Conservation (phyloP, 805 yeast genomes). For the Saccharomycopsis sp. region DNA sequence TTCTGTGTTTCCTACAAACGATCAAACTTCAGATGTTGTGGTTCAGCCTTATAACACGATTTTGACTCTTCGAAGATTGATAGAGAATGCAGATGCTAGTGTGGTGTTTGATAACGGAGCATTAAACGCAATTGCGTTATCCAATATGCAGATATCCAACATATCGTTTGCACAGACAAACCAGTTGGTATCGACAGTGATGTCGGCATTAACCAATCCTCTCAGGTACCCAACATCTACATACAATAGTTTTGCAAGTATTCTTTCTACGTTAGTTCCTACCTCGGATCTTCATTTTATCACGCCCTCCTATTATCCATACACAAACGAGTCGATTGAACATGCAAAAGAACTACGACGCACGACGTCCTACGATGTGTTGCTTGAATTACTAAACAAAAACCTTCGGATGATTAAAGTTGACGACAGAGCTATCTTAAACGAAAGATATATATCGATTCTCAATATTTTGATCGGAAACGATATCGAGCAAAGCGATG, state of each 20-base stretch:
- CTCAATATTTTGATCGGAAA: constrained; percentile 62
- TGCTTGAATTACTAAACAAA: constrained; percentile 74
- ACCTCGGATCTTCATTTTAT: constrained; percentile 77
- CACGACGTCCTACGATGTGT: constrained; percentile 77
- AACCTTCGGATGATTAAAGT: constrained; percentile 64
- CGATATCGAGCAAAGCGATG: constrained; percentile 60
- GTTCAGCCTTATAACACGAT: constrained; percentile 95
- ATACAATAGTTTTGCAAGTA: constrained; percentile 78
- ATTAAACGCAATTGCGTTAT: constrained; percentile 62
- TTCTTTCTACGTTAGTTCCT: constrained; percentile 77
- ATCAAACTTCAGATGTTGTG: constrained; percentile 88
- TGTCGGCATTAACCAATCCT: constrained; percentile 81
- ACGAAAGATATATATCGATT: constrained; percentile 56
- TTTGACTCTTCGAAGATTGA: constrained; percentile 71
- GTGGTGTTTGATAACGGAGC: constrained; percentile 92
- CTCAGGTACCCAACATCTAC: constrained; percentile 87
- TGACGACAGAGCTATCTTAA: constrained; percentile 35
- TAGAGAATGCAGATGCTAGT: constrained; percentile 79
- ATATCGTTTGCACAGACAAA: constrained; percentile 77
- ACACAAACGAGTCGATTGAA: constrained; percentile 58
- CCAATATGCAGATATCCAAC: constrained; percentile 46
- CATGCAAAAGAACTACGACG: constrained; percentile 55
- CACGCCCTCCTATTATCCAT: constrained; percentile 71
- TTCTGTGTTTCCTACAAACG: constrained; percentile 76
- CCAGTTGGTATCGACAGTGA: constrained; percentile 75